Evolutionary conservation across 345 rosid species (phyloP), one percentile per base, ranked within the genome.

Genomic region (Gossypium raimondii): DNA sequence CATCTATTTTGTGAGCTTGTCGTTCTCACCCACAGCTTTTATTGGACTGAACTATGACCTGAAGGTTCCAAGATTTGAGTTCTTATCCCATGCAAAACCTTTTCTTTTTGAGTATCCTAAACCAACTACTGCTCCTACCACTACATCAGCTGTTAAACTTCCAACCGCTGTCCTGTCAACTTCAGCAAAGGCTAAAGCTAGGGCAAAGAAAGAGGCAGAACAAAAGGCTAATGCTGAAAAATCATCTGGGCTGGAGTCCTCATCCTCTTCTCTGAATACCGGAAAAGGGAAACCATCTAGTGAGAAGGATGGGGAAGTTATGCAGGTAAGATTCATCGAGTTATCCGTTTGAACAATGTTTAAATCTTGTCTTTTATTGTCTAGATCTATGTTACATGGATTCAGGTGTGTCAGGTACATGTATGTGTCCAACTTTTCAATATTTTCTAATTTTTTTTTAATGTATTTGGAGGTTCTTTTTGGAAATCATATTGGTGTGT

Each of bases 1-100:
- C 18, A 93, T 93, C 72, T 93, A 93, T 77, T 93, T 96, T 83
- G 81, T 92, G 25, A 93, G 97, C 83, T 78, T 96, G 83, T 78
- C 98, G 1, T 96, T 93, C 87, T 96, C 98, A 53, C 98, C 99
- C 72, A 93, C 99, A 2, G 99, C 99, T 34, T 86, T 96, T 75
- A 87, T 96, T 60, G 98, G 99, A n/a, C 86, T 96, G 67, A 60
- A 60, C 64, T 60, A 60, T 9, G 64, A 60, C n/a, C 64, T 60
- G 64, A 60, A 60, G 34, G 64, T 60, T 60, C 64, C 64, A 25
- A 60, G 6, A 29, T 60, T 60, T 13, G 64, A 27, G n/a, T 60
- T 60, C n/a, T 25, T 60, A 60, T 60, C 64, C 2, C 43, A 60
- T 12, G 64, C 43, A 25, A 60, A 60, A 13, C 64, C 64, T 27